A percentile compares a stretch with the other conserved stretches of the same genome.
These are phyloP conservation scores for Scleromitrula shiraiana DNA, from an alignment of 2,329 filamentous ascomycete species.

Conservation along the genomic window DNA sequence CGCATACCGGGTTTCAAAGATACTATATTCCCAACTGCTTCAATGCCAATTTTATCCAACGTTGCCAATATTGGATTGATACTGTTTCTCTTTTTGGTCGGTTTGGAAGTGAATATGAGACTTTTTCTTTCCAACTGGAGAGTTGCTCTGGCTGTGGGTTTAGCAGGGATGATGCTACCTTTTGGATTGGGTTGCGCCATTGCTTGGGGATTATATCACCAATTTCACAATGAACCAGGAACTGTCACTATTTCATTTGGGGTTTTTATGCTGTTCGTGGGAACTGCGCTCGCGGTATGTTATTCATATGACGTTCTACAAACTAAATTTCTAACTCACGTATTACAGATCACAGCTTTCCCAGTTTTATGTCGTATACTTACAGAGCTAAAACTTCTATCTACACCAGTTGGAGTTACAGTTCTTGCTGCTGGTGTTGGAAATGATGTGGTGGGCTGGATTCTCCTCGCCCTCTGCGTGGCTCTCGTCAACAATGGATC, in stretches of 20 bases:
- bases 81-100: constrained; percentile 81
- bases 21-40: constrained; percentile 67
- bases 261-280: constrained; percentile 70
- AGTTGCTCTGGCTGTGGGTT: constrained; percentile 66
- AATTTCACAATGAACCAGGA: constrained; percentile 48
- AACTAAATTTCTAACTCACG: neutral
- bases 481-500: constrained; percentile 82
- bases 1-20: constrained; percentile 70
- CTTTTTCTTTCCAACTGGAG: constrained; percentile 75
- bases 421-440: constrained; percentile 85
- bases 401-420: constrained; percentile 78
- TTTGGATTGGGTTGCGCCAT: constrained; percentile 77
- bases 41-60: constrained; percentile 67
- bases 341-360: constrained; percentile 64
- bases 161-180: constrained; percentile 72
- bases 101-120: constrained; percentile 76
- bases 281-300: constrained; percentile 67
- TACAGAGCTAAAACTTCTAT: constrained; percentile 79
- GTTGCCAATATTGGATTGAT: constrained; percentile 79
- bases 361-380: constrained; percentile 91
- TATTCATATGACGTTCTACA: neutral
- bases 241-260: constrained; percentile 52
- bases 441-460: constrained; percentile 88
- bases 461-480: constrained; percentile 85
- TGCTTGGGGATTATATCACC: constrained; percentile 70